Base-by-base conservation (phyloP, 1,139 yeast species). In the Taiozyma sp. region DNA sequence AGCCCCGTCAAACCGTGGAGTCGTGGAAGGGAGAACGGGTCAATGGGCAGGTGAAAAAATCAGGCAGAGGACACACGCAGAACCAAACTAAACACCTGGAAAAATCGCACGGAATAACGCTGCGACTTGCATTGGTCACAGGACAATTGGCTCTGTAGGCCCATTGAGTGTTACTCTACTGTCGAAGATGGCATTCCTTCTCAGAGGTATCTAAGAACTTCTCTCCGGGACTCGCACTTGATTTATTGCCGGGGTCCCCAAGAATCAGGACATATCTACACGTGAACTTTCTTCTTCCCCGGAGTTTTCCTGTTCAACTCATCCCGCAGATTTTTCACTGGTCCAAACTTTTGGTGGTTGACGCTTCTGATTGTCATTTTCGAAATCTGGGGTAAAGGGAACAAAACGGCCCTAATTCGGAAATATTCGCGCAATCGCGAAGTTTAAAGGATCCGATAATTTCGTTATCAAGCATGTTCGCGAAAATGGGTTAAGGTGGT, bases 311-410 rank as follows among this genome's bases (percentile, higher is more conserved):
- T 28, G 4, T 10, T 11, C 14, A 10, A 19, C 24, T 16, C 16
- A 13, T 19, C 13, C 41, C 14, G 9, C 21, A 37, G 24, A 37
- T 9, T 35, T 35, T 35, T 35, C 6, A 35, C 13, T 8, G 40
- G 34, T n/a, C 34, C 34, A 30, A 32, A 32, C 26, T 24, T 32
- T 32, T 32, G 16, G 34, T n/a, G 4, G 35, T n/a, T 32, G 16
- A 19, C 35, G 19, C 14, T 32, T 14, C 9, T n/a, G 35, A 32
- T 13, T 14, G 24, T 28, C 40, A 43, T n/a, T 16, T 21, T 19
- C 22, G 22, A 48, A 49, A 52, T 53, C 57, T 53, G 57, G 57
- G 57, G 57, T 48, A 54, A 54, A 48, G 19, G 41, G 41, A 37
- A 19, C 41, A 16, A 37, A 19, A 4, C 14, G 13, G 24, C 13